Evolutionary conservation across 2,329 filamentous ascomycete species (phyloP).

Genomic region (Thelonectria rubi): DNA sequence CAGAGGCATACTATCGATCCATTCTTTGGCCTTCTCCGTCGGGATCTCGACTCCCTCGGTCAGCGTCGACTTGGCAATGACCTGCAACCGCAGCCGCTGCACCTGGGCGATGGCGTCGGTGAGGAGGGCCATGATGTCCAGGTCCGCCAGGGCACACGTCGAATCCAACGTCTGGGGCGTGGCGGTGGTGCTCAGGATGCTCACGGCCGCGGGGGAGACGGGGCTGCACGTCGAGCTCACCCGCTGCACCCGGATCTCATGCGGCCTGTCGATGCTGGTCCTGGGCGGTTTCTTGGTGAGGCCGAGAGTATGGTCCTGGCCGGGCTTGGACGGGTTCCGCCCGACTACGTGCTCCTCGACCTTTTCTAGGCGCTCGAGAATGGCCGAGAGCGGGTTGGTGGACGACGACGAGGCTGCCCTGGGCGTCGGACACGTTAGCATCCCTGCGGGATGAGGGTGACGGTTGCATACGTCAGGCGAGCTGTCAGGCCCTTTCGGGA

Average conservation of each 20-base stretch:
- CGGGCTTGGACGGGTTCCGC: conserved; percentile 3
- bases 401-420: conserved; percentile 9
- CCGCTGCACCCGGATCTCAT: background rate
- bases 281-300: background rate
- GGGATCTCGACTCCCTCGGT: conserved; percentile 41
- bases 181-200: conserved; percentile 24
- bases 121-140: conserved; percentile 42
- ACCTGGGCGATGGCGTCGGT: conserved; percentile 44
- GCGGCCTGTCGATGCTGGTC: background rate
- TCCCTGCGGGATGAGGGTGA: background rate
- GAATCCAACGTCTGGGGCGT: conserved; percentile 17
- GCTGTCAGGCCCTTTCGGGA: conserved; percentile 27
- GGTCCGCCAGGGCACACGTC: conserved; percentile 5
- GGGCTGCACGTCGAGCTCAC: background rate
- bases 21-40: conserved; percentile 40
- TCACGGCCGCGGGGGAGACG: conserved; percentile 27
- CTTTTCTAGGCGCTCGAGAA: conserved; percentile 43
- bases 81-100: conserved; percentile 37
- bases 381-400: conserved; percentile 35
- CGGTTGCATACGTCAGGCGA: conserved; percentile 30
- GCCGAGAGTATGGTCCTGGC: background rate
- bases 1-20: conserved; percentile 38
- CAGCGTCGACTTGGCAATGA: conserved; percentile 33
- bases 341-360: conserved; percentile 39
- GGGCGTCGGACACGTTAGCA: conserved; percentile 19